A percentile compares a stretch with the other conserved stretches of the same genome.
These are phyloP conservation scores for Colletotrichum costaricense DNA, from an alignment of 2,329 filamentous ascomycete genomes.

Conservation along the genomic window DNA sequence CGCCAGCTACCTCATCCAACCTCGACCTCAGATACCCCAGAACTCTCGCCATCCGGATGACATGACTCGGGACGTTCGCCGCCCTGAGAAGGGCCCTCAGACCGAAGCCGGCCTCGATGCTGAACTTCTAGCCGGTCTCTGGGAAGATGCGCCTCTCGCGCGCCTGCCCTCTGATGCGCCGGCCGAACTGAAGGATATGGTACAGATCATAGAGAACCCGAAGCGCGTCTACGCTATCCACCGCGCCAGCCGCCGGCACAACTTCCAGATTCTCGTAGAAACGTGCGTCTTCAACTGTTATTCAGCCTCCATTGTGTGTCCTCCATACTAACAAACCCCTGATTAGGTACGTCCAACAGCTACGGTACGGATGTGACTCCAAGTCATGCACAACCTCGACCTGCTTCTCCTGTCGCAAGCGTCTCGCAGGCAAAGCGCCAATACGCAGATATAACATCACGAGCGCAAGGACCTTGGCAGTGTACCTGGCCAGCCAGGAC, in stretches of 20 bases:
- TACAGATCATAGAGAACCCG: slow-evolving; percentile 71
- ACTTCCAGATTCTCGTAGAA: slow-evolving; percentile 75
- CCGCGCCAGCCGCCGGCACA: slow-evolving; percentile 69
- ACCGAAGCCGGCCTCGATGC: slow-evolving; percentile 50
- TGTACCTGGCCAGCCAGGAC: slow-evolving; percentile 83
- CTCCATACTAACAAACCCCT: slow-evolving; percentile 35
- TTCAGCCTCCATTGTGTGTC: slow-evolving; percentile 6
- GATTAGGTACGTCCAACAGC: slow-evolving; percentile 79
- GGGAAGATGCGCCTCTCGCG: slow-evolving; percentile 68
- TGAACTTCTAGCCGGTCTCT: slow-evolving; percentile 67
- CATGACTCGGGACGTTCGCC: slow-evolving; percentile 61
- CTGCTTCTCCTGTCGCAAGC: slow-evolving; percentile 82
- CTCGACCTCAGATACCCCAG: slow-evolving; percentile 22
- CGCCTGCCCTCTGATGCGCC: slow-evolving; percentile 71
- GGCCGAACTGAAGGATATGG: slow-evolving; percentile 63
- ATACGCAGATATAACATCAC: slow-evolving; percentile 83
- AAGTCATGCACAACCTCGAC: slow-evolving; percentile 78
- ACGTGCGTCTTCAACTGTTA: slow-evolving; percentile 58
- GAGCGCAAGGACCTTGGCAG: slow-evolving; percentile 83
- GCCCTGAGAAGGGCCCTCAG: slow-evolving; percentile 47
- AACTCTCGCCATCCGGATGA: slow-evolving; percentile 46
- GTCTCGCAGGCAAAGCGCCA: slow-evolving; percentile 73
- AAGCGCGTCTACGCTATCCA: slow-evolving; percentile 71
- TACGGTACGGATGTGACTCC: slow-evolving; percentile 83
- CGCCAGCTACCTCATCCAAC: slow-evolving; percentile 4